Evolutionary conservation across 345 rosid genomes (phyloP), one percentile per base, ranked within the genome.

Genomic region (Arabidopsis arenosa): DNA sequence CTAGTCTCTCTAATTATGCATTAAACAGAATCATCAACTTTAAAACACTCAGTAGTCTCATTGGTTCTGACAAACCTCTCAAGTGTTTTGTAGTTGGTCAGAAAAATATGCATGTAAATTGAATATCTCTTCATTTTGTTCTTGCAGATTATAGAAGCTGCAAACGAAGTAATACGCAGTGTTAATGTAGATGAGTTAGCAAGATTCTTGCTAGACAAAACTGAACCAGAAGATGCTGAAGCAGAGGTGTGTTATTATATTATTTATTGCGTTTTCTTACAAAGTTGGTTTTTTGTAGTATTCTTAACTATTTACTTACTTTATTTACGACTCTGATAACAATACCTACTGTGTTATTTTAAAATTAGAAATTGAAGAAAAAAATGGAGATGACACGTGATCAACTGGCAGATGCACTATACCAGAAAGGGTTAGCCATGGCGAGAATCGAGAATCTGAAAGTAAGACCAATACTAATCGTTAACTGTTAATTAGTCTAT

Each of bases 151-250:
- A 82, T 95, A 41, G 63, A 48, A 73, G 94, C 93, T 57, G 98
- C 96, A 51, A 81, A 92, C 53, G 97, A 89, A 49, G 90, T 90
- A 55, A 76, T 90, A 72, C 68, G 81, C 73, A 95, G 98, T 79
- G 85, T 92, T 66, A 88, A 92, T 80, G 78, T 43, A 77, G 97
- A 90, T 26, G 96, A 95, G 79, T 71, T 95, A 72, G 90, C 89
- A 70, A 92, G 80, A 72, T 87, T 72, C 80, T 85, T 88, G 79
- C 81, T 84, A 35, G 80, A 85, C 58, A 95, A 85, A 84, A 80
- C 60, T 84, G 99, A 92, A 70, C 96, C 94, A 40, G 97, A 95
- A 75, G 99, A 95, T 66, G 97, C 87, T 49, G 98, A 90, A 37
- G 87, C 91, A 72, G 91, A 95, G 93, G 99, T 93, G 18, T 65